Evolutionary conservation across 805 yeast species (phyloP).

Genomic region (Saccharomycopsis fibuligera): DNA sequence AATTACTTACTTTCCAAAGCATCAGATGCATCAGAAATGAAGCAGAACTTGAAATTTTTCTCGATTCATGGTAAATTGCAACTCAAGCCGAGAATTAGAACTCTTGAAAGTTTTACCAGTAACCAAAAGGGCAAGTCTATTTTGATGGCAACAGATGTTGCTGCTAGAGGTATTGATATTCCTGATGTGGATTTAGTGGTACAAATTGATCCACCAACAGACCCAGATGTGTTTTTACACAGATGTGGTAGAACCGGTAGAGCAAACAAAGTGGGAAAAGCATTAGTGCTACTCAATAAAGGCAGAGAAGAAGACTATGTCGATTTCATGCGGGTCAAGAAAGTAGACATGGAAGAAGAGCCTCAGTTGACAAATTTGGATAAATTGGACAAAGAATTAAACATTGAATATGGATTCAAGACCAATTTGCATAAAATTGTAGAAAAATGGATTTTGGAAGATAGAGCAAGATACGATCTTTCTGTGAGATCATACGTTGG

Average conservation of each 20-base stretch:
- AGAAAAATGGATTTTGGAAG: conserved; percentile 57
- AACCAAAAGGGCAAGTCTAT: conserved; percentile 42
- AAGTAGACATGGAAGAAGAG: conserved; percentile 44
- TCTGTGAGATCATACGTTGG: conserved; percentile 79
- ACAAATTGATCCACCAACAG: conserved; percentile 94
- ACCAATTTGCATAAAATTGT: conserved; percentile 22
- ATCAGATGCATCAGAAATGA: conserved; percentile 19
- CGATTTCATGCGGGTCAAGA: conserved; percentile 71
- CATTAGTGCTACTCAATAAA: conserved; percentile 62
- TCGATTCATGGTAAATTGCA: conserved; percentile 89
- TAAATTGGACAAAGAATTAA: conserved; percentile 20
- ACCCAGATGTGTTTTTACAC: conserved; percentile 85
- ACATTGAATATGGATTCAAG: conserved; percentile 23
- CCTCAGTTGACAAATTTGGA: conserved; percentile 18
- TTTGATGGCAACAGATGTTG: conserved; percentile 93
- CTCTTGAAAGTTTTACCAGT: conserved; percentile 48
- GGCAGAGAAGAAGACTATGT: conserved; percentile 80
- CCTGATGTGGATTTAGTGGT: conserved; percentile 91
- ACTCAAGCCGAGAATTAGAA: conserved; percentile 71
- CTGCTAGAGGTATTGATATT: conserved; percentile 93
- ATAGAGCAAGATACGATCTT: conserved; percentile 75
- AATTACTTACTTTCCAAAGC: conserved; percentile 32
- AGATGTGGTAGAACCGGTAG: conserved; percentile 95
- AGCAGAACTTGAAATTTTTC: conserved; percentile 39
- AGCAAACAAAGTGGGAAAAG: conserved; percentile 79